phyloP scores from a whole-genome alignment of 495 filamentous ascomycete genomes.

The Amphirosellinia nigrospora region DNA sequence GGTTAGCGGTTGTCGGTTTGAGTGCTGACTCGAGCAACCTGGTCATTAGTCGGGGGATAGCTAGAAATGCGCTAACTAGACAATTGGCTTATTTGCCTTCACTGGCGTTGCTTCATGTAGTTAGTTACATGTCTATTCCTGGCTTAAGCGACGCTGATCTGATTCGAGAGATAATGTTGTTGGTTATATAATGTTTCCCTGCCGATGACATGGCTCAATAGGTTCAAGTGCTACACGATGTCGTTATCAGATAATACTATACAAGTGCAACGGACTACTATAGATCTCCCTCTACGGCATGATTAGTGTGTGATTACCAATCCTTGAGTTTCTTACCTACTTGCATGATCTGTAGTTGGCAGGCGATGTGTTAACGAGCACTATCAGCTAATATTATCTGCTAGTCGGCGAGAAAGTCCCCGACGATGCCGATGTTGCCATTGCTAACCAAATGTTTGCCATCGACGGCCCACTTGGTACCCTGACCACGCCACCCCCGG shows the following conservation, averaged over 20 bases:
- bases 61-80: not conserved
- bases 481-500: not conserved
- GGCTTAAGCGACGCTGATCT: not conserved
- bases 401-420: not conserved
- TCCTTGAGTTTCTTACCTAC: not conserved
- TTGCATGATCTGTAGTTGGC: not conserved
- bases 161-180: not conserved
- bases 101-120: not conserved
- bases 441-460: slow-evolving; percentile 18
- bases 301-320: not conserved
- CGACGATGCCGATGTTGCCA: slow-evolving; percentile 8
- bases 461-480: slow-evolving; percentile 11
- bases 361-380: not conserved
- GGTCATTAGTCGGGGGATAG: not conserved
- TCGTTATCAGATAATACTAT: no score
- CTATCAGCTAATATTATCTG: not conserved
- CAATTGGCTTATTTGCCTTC: no score
- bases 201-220: not conserved
- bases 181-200: not conserved
- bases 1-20: slow-evolving; percentile 14
- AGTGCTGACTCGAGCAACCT: not conserved
- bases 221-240: not conserved
- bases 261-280: no score
- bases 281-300: not conserved
- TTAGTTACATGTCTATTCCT: not conserved